Evolutionary conservation across 202 grass and related monocot species (phyloP).

Genomic region (Setaria italica): DNA sequence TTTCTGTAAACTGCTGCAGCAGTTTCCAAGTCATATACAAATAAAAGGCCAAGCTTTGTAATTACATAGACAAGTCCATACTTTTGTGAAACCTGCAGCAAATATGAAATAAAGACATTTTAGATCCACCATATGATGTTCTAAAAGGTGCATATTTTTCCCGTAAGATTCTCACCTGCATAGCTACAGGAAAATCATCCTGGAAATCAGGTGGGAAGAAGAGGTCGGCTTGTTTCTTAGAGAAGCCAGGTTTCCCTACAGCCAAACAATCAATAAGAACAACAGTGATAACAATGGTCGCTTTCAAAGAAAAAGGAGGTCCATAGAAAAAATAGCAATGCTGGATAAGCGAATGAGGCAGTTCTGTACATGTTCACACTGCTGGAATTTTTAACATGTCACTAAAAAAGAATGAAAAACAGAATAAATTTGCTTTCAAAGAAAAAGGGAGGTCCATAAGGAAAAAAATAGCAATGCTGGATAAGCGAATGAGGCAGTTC

Average conservation of each 20-base stretch:
- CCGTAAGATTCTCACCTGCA: constrained; percentile 73
- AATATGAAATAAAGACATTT: constrained; percentile 15
- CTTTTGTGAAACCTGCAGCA: constrained; percentile 70
- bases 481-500: background rate
- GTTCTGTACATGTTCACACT: background rate
- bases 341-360: background rate
- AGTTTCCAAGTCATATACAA: constrained; percentile 94
- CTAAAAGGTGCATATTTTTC: background rate
- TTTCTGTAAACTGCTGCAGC: constrained; percentile 88
- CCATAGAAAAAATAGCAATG: background rate
- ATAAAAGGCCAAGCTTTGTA: constrained; percentile 95
- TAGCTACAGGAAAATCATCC: constrained; percentile 95
- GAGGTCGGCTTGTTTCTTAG: constrained; percentile 96
- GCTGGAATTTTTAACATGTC: background rate
- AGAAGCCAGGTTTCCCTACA: constrained; percentile 80
- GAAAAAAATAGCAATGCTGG: background rate
- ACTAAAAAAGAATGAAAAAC: background rate
- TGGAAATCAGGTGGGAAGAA: constrained; percentile 98
- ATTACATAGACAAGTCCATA: constrained; percentile 90
- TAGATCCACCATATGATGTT: constrained; percentile 23
- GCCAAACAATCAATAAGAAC: constrained; percentile 39
- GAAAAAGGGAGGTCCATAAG: background rate
- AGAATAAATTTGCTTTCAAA: background rate
- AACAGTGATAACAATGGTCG: background rate
- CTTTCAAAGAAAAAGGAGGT: too few species aligned